phyloP scores from a whole-genome alignment of 441 rosid genomes.

The Pelargonium citronellum region DNA sequence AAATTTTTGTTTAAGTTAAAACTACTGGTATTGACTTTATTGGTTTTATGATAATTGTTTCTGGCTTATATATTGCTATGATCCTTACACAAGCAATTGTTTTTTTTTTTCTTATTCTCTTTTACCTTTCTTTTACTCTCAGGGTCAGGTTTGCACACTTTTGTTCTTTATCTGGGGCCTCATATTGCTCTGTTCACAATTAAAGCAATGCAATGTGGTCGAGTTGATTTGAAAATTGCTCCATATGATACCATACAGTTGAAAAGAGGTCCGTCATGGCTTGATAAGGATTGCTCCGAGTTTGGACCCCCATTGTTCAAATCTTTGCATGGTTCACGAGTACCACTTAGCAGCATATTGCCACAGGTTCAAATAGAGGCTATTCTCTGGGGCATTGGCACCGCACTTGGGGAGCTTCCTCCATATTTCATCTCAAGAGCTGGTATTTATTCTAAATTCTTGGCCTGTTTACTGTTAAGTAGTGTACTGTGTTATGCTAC shows the following conservation, averaged over 20 bases:
- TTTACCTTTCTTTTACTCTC: constrained; percentile 19
- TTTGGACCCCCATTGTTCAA: constrained; percentile 77
- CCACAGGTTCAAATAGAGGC: constrained; percentile 83
- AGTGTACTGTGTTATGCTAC: too few relatives aligned
- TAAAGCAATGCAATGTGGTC: constrained; percentile 93
- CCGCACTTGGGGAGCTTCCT: constrained; percentile 97
- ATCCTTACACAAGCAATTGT: not conserved
- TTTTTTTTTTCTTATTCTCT: not conserved
- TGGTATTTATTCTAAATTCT: constrained; percentile 37
- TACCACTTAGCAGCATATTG: constrained; percentile 78
- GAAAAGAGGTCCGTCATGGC: constrained; percentile 85
- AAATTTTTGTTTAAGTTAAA: not conserved
- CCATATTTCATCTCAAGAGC: constrained; percentile 96
- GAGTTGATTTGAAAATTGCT: constrained; percentile 82
- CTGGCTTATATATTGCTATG: not conserved
- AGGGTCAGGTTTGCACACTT: constrained; percentile 98
- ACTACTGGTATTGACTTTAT: not conserved
- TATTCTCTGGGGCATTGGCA: constrained; percentile 87
- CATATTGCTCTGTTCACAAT: constrained; percentile 86
- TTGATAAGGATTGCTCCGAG: constrained; percentile 73
- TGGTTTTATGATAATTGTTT: not conserved
- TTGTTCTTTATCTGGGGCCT: constrained; percentile 96
- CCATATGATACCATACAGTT: constrained; percentile 87
- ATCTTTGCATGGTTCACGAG: constrained; percentile 50
- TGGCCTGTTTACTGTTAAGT: not conserved